Base-by-base conservation (phyloP, 345 rosid species). In the Alliaria petiolata region DNA sequence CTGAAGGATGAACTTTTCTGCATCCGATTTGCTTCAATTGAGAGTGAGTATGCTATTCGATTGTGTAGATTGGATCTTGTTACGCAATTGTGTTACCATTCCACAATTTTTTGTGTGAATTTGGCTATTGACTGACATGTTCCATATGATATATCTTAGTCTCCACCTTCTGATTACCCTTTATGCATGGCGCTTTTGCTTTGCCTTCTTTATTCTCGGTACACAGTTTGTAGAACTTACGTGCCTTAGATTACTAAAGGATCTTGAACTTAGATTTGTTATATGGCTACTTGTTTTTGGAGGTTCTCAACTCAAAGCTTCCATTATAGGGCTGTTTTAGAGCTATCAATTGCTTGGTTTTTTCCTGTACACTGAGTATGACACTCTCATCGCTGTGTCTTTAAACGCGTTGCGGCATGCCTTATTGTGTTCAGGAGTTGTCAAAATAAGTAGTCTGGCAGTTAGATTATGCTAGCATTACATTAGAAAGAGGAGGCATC, bases 1-100 rank as follows among this genome's bases (percentile, higher is more conserved):
- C 73, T 89, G 0, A 78, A 73, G 46, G 78, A 78, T 56, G 81
- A 78, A 57, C 78, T 78, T 55, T 79, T 74, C 70, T 68, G 81
- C 43, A 75, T 81, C 52, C 60, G 81, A 26, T 78, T 78, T 62
- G 78, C 78, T 60, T 68, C 81, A 9, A 39, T 78, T 17, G 77
- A 78, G 38, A 71, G 81, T 71, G 65, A 78, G 81, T 71, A 7
- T 59, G 30, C 34, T 4, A 6, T 31, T 39, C 2, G 15, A 26
- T 45, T 53, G 13, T 69, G 30, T 51, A 3, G 42, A 22, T 34
- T 44, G 22, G 38, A 46, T 69, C n/a, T 60, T 59, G 11, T 58
- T 25, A 34, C 8, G 16, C 15, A 33, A 4, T 15, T 45, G 10
- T 12, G 31, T 6, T 34, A 34, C 10, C 38, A 34, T 7, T 7